phyloP scores from a whole-genome alignment of 345 rosid genomes.

The Linum trigynum region DNA sequence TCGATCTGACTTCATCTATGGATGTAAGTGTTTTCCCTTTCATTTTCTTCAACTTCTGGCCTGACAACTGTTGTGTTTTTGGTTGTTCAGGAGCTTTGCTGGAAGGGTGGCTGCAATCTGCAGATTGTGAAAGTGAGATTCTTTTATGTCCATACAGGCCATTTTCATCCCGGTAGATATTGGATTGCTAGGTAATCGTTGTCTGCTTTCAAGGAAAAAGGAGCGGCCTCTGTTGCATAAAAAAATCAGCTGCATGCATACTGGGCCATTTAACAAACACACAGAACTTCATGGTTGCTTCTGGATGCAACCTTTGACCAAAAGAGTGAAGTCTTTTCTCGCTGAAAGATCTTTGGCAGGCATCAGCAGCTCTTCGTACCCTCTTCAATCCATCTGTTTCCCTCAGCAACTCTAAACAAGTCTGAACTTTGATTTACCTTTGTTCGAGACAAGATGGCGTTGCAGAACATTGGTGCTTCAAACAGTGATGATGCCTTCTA shows the following conservation, averaged over 20 bases:
- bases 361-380: constrained; percentile 3
- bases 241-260: constrained; percentile 45
- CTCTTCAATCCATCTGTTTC: constrained; percentile 9
- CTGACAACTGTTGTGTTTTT: no score
- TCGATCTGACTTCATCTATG: no score
- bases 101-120: constrained; percentile 31
- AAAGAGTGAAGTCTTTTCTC: constrained; percentile 10
- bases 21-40: no score
- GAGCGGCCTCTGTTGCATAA: constrained; percentile 22
- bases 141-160: constrained; percentile 91
- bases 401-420: constrained; percentile 16
- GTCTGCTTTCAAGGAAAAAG: constrained; percentile 62
- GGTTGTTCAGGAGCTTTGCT: constrained; percentile 35
- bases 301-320: constrained; percentile 28
- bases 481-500: constrained; percentile 91
- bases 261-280: constrained; percentile 23
- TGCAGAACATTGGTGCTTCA: constrained; percentile 87
- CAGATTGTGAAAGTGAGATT: constrained; percentile 42
- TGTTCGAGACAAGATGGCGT: constrained; percentile 46
- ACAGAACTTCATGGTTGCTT: constrained; percentile 17
- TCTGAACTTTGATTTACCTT: not conserved
- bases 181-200: constrained; percentile 79
- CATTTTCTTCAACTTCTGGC: no score
- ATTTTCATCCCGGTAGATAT: constrained; percentile 48
- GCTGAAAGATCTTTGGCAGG: not conserved